A percentile compares a stretch with the other conserved stretches of the same genome.
phyloP scores from a whole-genome alignment of 2,329 filamentous ascomycete genomes.

The Colletotrichum sojae region DNA sequence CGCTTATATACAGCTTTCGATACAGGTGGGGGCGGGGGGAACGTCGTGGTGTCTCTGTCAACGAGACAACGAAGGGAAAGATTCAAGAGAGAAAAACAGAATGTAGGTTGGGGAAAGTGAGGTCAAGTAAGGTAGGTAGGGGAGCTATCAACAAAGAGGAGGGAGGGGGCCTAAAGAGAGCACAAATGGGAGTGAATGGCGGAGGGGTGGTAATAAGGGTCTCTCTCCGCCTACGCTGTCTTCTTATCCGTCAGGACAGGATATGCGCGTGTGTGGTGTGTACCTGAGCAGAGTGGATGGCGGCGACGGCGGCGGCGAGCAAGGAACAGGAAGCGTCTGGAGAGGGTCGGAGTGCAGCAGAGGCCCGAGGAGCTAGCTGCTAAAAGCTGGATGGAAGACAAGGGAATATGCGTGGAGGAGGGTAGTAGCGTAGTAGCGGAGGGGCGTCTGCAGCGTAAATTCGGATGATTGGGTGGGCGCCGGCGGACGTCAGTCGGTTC shows the following conservation, averaged over 20 bases:
- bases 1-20: slow-evolving; percentile 3
- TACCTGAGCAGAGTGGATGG: slow-evolving; percentile 2
- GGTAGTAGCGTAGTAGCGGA: slow-evolving; percentile 37
- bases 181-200: slow-evolving; percentile 24
- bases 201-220: slow-evolving; percentile 36
- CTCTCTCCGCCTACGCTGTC: slow-evolving; percentile 11
- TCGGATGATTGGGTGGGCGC: slow-evolving; percentile 36
- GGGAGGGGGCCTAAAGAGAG: slow-evolving; percentile 8
- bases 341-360: slow-evolving; percentile 31
- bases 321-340: slow-evolving; percentile 34
- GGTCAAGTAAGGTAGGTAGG: background rate
- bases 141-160: slow-evolving; percentile 21
- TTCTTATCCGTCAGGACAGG: slow-evolving; percentile 17
- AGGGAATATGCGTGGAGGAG: slow-evolving; percentile 31
- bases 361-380: slow-evolving; percentile 21
- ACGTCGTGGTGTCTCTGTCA: slow-evolving; percentile 26
- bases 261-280: background rate
- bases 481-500: slow-evolving; percentile 28
- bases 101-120: background rate
- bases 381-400: slow-evolving; percentile 23
- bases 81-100: background rate
- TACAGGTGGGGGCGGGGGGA: slow-evolving; percentile 14
- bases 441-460: slow-evolving; percentile 34
- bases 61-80: slow-evolving; percentile 25
- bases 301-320: slow-evolving; percentile 13